Conservation (phyloP, 257 asterid species). For the Pogostemon cablin region DNA sequence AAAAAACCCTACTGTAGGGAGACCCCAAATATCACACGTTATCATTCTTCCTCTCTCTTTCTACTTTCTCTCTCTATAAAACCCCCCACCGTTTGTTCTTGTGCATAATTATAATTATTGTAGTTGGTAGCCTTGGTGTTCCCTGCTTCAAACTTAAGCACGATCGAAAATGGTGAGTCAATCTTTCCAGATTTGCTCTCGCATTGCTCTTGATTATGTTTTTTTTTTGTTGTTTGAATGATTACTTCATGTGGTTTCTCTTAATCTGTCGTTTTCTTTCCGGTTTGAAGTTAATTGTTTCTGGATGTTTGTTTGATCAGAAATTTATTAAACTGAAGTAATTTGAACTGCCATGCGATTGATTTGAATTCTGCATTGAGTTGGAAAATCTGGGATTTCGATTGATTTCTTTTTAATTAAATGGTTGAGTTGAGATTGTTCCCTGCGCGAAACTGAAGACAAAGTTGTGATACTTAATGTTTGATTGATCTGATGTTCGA, state of each 20-base stretch:
- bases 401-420: background rate
- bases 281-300: background rate
- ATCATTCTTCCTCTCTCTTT: constrained; percentile 6
- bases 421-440: constrained; percentile 1
- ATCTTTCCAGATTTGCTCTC: constrained; percentile 20
- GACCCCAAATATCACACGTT: constrained; percentile 20
- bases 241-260: constrained; percentile 24
- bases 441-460: constrained; percentile 13
- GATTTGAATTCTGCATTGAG: constrained; percentile 23
- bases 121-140: constrained; percentile 19
- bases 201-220: constrained; percentile 30
- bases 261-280: background rate
- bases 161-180: constrained; percentile 42
- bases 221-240: constrained; percentile 3
- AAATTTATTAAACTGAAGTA: background rate
- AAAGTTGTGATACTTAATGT: constrained; percentile 9
- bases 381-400: constrained; percentile 9
- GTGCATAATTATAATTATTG: constrained; percentile 17
- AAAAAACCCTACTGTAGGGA: constrained; percentile 35
- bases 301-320: background rate
- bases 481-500: constrained; percentile 26
- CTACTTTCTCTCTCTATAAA: constrained; percentile 26
- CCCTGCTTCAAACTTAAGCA: constrained; percentile 35
- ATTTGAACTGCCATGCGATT: constrained; percentile 26
- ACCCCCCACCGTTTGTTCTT: constrained; percentile 20